Conservation (phyloP, 2,329 filamentous ascomycete species). For the Nigrospora sphaerica region DNA sequence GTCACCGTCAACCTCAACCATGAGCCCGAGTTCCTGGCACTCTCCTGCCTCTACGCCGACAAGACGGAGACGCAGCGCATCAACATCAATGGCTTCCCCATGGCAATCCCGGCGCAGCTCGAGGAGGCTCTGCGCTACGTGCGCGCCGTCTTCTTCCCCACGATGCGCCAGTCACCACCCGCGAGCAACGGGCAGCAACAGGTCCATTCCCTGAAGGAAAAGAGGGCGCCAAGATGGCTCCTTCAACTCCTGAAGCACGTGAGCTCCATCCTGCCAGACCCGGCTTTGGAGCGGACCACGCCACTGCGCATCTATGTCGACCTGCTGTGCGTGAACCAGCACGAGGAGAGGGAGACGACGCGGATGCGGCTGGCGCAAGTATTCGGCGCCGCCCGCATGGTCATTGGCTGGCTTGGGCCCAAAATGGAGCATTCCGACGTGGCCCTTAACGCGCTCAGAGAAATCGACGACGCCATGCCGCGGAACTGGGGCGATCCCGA, state of each 20-base stretch:
- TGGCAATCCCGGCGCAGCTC: constrained; percentile 20
- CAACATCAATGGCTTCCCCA: constrained; percentile 15
- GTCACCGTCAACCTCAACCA: constrained; percentile 18
- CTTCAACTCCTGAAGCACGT: constrained; percentile 4
- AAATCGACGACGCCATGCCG: constrained; percentile 23
- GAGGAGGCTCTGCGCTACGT: constrained; percentile 22
- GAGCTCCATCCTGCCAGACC: constrained; percentile 2
- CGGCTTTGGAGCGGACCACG: not conserved
- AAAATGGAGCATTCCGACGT: constrained; percentile 19
- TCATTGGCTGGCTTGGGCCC: constrained; percentile 24
- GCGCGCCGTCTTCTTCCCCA: constrained; percentile 23
- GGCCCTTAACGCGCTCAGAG: constrained; percentile 15
- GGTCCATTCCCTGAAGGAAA: not conserved
- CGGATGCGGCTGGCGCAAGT: constrained; percentile 1
- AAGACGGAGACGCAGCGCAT: constrained; percentile 19
- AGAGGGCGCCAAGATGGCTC: constrained; percentile 5
- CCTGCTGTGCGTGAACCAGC: constrained; percentile 5
- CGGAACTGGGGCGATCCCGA: constrained; percentile 24
- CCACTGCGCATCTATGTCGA: constrained; percentile 6
- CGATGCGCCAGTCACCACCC: constrained; percentile 2
- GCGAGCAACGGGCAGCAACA: not conserved
- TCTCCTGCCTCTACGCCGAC: constrained; percentile 6
- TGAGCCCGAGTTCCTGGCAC: constrained; percentile 6
- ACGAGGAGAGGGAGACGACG: constrained; percentile 4
- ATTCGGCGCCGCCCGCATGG: constrained; percentile 12